Conservation (phyloP, 192 early-diverging fungal genomes). For the Podila epigama region DNA sequence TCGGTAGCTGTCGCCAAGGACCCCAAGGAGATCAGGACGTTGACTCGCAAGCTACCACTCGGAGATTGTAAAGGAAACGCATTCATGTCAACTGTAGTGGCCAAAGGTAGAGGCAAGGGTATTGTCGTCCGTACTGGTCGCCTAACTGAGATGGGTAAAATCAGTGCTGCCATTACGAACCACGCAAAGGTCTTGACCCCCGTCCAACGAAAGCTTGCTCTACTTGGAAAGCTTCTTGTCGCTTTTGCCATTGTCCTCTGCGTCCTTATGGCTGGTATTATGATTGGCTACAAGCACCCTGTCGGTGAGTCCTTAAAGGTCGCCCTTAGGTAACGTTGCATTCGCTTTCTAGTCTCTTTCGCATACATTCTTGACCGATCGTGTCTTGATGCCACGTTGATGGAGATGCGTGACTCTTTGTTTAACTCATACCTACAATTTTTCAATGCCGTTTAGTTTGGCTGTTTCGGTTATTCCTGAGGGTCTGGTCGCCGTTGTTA, state of each 20-base stretch:
- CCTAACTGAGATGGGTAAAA: constrained; percentile 93
- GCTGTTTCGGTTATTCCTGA: constrained; percentile 98
- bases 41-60: constrained; percentile 71
- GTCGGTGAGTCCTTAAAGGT: constrained; percentile 79
- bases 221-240: constrained; percentile 87
- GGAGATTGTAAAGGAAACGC: constrained; percentile 96
- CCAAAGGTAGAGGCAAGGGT: constrained; percentile 90
- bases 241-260: constrained; percentile 82
- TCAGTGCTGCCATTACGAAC: constrained; percentile 84
- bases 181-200: constrained; percentile 65
- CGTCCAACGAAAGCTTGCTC: constrained; percentile 77
- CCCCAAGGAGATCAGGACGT: constrained; percentile 69
- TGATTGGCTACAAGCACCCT: constrained; percentile 71
- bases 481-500: constrained; percentile 97
- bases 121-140: constrained; percentile 91
- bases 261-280: constrained; percentile 84
- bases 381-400: not conserved
- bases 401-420: not conserved
- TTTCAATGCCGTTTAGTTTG: constrained; percentile 59
- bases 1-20: constrained; percentile 72
- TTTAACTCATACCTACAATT: not conserved
- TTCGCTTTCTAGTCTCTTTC: too few species aligned
- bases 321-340: constrained; percentile 72
- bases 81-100: constrained; percentile 95
- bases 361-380: too few species aligned